Evolutionary conservation across 768 basidiomycete species (phyloP), one percentile per base, ranked within the genome.

Genomic region (Mycena haematopus): DNA sequence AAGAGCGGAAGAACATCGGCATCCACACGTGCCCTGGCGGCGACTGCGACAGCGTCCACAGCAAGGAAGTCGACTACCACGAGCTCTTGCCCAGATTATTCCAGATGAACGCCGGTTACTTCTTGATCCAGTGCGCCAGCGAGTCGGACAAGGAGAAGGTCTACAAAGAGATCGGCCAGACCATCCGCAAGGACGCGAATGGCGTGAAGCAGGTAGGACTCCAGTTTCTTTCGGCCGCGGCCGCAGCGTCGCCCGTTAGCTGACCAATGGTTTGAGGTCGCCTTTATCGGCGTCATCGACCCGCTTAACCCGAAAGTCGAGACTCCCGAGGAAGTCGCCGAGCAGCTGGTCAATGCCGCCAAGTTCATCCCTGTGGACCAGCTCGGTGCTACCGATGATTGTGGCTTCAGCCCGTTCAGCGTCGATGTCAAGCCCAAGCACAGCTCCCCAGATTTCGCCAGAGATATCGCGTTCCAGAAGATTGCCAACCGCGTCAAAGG

Each of bases 121-220:
- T 54, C 27, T 42, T 54, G 53, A 54, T 54, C 40, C 53, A 54
- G 15, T 54, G 53, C 40, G 53, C 53, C 11, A 54, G 53, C 53
- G 53, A 54, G 40, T 42, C 42, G 53, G 53, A 54, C 25, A 54
- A 54, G 29, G 40, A 44, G 27, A 54, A 54, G 40, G 53, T 54
- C 3, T 54, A 54, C 15, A 15, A n/a, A 9, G 53, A 54, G 13
- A 42, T 54, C 19, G 53, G 53, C 5, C 40, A 54, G 27, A 54
- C 53, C 8, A 54, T 54, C 15, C 42, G 53, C 17, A 54, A 42
- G 40, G 40, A 54, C 44, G 53, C 53, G 17, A 54, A 54, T 25
- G 53, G 40, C 24, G 53, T 54, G 40, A 54, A 54, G 17, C 53
- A 54, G 53, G 53, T 54, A 29, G n/a, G 19, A 4, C 17, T 36